Base-by-base conservation (phyloP, 1,284 basidiomycete genomes). In the Phylloboletellus chloephorus region DNA sequence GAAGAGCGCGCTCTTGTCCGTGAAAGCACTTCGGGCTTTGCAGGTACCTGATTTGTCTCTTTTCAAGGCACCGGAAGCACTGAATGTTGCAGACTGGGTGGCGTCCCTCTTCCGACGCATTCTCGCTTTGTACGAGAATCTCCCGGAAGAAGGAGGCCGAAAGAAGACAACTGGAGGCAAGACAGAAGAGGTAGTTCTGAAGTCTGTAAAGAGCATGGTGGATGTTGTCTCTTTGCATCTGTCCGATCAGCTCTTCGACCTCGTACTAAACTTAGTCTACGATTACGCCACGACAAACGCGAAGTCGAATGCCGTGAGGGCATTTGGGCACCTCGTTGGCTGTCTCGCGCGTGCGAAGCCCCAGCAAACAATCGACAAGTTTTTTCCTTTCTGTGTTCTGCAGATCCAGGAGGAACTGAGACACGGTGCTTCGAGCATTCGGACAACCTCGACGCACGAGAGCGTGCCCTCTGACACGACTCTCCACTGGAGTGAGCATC, bases 71-170 rank as follows among this genome's bases (percentile, higher is more conserved):
- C 23, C 15, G 42, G 34, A 31, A 23, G 28, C 31, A 33, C 43
- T 57, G 24, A 51, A 28, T 7, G 9, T 30, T 35, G 22, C 23
- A 81, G 88, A 92, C 53, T 98, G 95, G 95, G 82, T 95, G 4
- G 78, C 81, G 0, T 85, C 88, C 30, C 85, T 96, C 48, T 82
- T 98, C 53, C 78, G 87, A 6, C 78, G 91, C 7, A 82, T 98
- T 24, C 72, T 98, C 35, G 78, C 87, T 0, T 67, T 98, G 4
- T 95, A 89, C 56, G 89, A 94, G 65, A 91, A 95, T 56, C 71
- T 98, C 5, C 95, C 96, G 0, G 94, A 98, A 58, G 93, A 94
- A 64, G 89, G 90, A 10, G 88, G 87, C 9, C 76, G 78, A 62
- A 78, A 73, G 65, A 82, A 88, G 51, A 82, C 75, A 7, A 88